These are phyloP conservation scores for Solanum boliviense DNA, from an alignment of 257 asterid species.

Conservation along the genomic window DNA sequence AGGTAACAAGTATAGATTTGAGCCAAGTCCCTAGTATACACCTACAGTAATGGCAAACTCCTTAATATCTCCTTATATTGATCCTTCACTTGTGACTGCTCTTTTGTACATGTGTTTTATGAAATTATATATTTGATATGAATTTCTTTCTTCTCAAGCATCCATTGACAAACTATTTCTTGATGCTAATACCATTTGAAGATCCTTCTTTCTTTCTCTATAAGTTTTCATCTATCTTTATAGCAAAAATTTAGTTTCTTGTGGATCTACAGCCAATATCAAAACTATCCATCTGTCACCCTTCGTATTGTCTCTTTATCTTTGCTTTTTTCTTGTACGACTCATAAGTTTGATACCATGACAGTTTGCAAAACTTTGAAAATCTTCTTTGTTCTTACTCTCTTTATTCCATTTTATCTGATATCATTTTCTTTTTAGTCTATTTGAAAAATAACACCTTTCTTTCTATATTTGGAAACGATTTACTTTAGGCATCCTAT, in stretches of 20 bases:
- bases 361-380: not conserved
- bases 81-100: not conserved
- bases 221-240: not conserved
- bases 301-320: not conserved
- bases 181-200: not conserved
- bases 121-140: not conserved
- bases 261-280: not conserved
- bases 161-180: not conserved
- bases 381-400: not conserved
- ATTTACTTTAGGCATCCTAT: not conserved
- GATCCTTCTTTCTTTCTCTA: not conserved
- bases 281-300: not conserved
- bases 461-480: not conserved
- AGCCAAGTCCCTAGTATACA: not conserved
- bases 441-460: not conserved
- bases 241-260: not conserved
- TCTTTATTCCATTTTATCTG: not conserved
- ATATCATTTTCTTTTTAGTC: not conserved
- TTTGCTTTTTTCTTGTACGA: not conserved
- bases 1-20: not conserved
- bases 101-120: not conserved
- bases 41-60: not conserved
- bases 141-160: not conserved
- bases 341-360: not conserved
- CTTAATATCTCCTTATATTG: not conserved